Evolutionary conservation across 2,329 filamentous ascomycete species (phyloP).

Genomic region (Pseudogymnoascus sp.): DNA sequence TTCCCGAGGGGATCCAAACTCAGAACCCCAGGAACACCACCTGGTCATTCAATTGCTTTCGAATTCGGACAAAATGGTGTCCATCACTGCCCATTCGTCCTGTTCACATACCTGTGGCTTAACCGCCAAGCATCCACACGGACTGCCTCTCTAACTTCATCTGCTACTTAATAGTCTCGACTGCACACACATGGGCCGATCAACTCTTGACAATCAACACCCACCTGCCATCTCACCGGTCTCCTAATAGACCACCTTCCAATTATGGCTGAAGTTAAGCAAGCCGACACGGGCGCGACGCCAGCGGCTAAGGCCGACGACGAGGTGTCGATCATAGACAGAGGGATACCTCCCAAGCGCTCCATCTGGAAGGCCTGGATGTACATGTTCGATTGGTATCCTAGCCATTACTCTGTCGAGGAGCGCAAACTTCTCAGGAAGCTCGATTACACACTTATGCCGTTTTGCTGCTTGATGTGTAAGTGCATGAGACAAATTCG

Average conservation of each 20-base stretch:
- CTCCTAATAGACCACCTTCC: not conserved
- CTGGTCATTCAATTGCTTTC: not conserved
- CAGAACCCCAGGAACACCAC: not conserved
- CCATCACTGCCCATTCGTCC: not conserved
- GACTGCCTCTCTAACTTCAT: not conserved
- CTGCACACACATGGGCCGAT: not conserved
- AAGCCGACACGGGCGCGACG: not conserved
- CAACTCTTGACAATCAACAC: not conserved
- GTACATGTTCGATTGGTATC: slow-evolving; percentile 30
- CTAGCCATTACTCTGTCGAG: slow-evolving; percentile 28
- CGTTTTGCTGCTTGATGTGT: slow-evolving; percentile 37
- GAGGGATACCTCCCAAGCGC: not conserved
- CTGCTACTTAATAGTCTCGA: not conserved
- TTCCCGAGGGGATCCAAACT: not conserved
- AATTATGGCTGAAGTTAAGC: not conserved
- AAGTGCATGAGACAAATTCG: slow-evolving; percentile 12
- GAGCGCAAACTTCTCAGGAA: slow-evolving; percentile 38
- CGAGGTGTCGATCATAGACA: not conserved
- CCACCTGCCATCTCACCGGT: not conserved
- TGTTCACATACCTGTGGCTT: not conserved
- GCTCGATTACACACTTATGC: slow-evolving; percentile 35
- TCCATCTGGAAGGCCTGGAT: slow-evolving; percentile 20
- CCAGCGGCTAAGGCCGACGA: not conserved
- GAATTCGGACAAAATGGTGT: not conserved
- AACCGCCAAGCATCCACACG: not conserved